These are phyloP conservation scores for Globisporangium cystogenes DNA, from an alignment of 352 stramenopile genomes.

Conservation along the genomic window DNA sequence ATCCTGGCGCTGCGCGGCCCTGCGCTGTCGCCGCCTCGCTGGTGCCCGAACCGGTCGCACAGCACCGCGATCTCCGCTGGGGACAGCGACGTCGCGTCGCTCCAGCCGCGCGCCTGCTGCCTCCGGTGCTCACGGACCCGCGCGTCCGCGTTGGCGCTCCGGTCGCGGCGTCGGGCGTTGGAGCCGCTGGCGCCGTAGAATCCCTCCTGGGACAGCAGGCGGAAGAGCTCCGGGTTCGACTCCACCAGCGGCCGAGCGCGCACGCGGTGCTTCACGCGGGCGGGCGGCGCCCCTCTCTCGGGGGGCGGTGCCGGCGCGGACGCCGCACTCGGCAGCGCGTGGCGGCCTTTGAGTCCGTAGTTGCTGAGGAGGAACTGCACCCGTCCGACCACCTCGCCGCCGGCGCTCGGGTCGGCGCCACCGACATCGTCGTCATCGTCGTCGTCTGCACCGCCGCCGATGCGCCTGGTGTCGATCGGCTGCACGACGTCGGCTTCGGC, in stretches of 20 bases:
- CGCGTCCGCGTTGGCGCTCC: slow-evolving; percentile 1
- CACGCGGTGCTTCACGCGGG: slow-evolving; percentile 54
- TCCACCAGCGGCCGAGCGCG: slow-evolving; percentile 68
- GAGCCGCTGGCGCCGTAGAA: slow-evolving; percentile 33
- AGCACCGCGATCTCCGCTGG: slow-evolving; percentile 52
- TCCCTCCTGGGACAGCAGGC: slow-evolving; percentile 50
- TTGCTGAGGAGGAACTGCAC: slow-evolving; percentile 89
- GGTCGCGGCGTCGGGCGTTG: not conserved
- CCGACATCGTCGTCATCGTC: slow-evolving; percentile 4
- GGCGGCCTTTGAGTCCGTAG: slow-evolving; percentile 63
- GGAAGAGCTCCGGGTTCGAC: slow-evolving; percentile 61
- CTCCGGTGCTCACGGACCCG: slow-evolving; percentile 8
- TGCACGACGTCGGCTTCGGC: slow-evolving; percentile 62
- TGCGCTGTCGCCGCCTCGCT: slow-evolving; percentile 7
- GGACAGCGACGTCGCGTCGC: slow-evolving; percentile 47
- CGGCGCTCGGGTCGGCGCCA: not conserved
- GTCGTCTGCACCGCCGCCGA: not conserved
- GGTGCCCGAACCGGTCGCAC: slow-evolving; percentile 50
- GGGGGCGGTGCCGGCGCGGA: slow-evolving; percentile 3
- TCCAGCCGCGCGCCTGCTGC: slow-evolving; percentile 16
- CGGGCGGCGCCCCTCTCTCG: slow-evolving; percentile 3
- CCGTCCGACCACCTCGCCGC: slow-evolving; percentile 32
- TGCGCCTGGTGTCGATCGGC: slow-evolving; percentile 16
- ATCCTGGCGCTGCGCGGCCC: slow-evolving; percentile 32
- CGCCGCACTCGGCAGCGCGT: slow-evolving; percentile 10